A percentile compares a stretch with the other conserved stretches of the same genome.
These are phyloP conservation scores for Garcia nutans DNA, from an alignment of 345 rosid species.

Conservation along the genomic window DNA sequence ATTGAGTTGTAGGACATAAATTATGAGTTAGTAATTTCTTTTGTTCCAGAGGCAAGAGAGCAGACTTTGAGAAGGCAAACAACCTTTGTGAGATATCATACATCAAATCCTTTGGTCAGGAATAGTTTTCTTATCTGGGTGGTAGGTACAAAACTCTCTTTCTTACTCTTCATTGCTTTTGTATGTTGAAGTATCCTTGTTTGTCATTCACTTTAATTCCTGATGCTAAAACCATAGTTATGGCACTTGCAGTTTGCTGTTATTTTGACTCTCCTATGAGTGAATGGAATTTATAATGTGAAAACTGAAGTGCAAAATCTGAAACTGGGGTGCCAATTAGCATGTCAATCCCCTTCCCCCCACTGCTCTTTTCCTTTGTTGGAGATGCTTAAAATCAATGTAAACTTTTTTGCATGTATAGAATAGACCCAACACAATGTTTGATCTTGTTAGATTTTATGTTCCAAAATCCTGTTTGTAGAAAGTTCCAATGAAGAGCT, in stretches of 20 bases:
- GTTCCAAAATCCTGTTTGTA: no score
- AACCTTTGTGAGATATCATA: conserved; percentile 67
- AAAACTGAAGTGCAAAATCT: neutral
- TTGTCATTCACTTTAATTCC: neutral
- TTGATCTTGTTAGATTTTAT: no score
- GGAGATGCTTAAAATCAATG: no score
- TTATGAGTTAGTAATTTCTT: conserved; percentile 9
- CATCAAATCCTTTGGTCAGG: conserved; percentile 53
- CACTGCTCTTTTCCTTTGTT: no score
- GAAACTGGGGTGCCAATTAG: neutral
- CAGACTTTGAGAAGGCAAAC: conserved; percentile 65
- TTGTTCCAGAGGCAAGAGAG: conserved; percentile 53
- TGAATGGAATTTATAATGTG: neutral
- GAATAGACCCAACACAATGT: no score
- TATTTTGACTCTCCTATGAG: neutral
- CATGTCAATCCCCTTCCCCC: neutral
- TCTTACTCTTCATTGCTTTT: conserved; percentile 9
- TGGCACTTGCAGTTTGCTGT: neutral
- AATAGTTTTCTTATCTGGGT: conserved; percentile 75
- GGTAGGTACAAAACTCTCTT: conserved; percentile 42
- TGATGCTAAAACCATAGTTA: neutral
- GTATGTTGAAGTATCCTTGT: neutral
- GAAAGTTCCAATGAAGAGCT: no score
- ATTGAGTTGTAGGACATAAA: conserved; percentile 7
- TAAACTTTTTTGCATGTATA: no score